Evolutionary conservation across 1,139 yeast genomes (phyloP), one percentile per base, ranked within the genome.

Genomic region (Candida sp.): DNA sequence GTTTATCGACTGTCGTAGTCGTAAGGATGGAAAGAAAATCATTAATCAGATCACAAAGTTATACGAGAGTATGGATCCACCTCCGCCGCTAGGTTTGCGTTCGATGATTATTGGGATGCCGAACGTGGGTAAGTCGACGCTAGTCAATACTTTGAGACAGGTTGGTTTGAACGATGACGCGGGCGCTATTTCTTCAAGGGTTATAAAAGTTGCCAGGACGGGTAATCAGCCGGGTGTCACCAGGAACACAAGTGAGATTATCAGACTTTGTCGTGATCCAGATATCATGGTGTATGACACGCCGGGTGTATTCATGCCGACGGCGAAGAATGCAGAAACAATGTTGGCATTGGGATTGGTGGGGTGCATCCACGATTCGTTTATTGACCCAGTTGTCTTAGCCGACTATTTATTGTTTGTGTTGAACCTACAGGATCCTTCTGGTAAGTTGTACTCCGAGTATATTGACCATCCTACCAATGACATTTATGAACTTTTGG

Each of bases 141-240:
- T 94, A 51, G 87, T 93, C 9, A 94, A 94, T 63, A 78, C 88
- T 0, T 70, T 94, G 48, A 71, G 98, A 51, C 75, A 75, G 25
- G 81, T 80, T 2, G 90, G 91, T 2, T 49, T 59, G 25, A 49
- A 47, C 4, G 57, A 66, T 8, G 32, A 28, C 17, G 40, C 32
- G 4, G 49, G 50, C 7, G 48, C 56, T 1, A 57, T 72, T 12
- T 68, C 78, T 9, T 65, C 70, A 56, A 81, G 71, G 48, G 66
- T 65, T 41, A 76, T 76, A 54, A 88, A 88, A 62, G 98, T 90
- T 1, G 98, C 97, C 0, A 71, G 72, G 49, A 91, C 97, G 0
- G 97, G 98, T 0, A 88, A 90, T 7, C 87, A 84, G 59, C 97
- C 98, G 0, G 99, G 99, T 17, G 92, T 94, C 3, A 94, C 99